Conservation (phyloP, 2,329 filamentous ascomycete genomes). For the Xylaria sp. region DNA sequence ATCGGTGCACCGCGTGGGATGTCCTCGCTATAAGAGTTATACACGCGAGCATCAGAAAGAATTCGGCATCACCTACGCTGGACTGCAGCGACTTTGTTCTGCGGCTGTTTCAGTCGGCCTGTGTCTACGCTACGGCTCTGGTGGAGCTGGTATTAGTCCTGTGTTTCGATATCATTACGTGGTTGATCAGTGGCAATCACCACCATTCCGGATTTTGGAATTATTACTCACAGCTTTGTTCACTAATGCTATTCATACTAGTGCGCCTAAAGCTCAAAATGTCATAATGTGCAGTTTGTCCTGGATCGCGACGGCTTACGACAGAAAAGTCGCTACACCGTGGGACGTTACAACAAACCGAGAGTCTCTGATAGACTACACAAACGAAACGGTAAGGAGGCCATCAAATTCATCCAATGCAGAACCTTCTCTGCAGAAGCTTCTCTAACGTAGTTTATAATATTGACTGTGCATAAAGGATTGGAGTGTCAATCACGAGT, state of each 20-base stretch:
- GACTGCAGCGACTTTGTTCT: slow-evolving; percentile 13
- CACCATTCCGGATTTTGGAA: slow-evolving; percentile 2
- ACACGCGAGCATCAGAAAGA: neutral
- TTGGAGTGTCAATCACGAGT: no score
- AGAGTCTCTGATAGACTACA: neutral
- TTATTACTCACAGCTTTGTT: no score
- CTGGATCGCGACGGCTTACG: neutral
- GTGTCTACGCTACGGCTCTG: slow-evolving; percentile 11
- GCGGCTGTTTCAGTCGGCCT: slow-evolving; percentile 18
- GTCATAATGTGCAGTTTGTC: neutral
- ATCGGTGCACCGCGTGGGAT: slow-evolving; percentile 12
- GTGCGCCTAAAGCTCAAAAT: neutral
- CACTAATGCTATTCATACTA: no score
- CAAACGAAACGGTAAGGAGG: neutral
- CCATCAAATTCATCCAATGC: neutral
- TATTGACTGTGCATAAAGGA: no score
- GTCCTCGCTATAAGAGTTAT: neutral
- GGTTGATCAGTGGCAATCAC: neutral
- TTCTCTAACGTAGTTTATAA: no score
- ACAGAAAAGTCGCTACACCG: neutral
- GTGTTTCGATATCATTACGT: slow-evolving; percentile 17
- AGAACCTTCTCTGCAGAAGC: no score
- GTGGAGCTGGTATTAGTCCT: slow-evolving; percentile 18
- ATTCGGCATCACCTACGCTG: slow-evolving; percentile 4
- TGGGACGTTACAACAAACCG: neutral